phyloP scores from a whole-genome alignment of 1,284 basidiomycete genomes.

The Leccinum subfulvum region DNA sequence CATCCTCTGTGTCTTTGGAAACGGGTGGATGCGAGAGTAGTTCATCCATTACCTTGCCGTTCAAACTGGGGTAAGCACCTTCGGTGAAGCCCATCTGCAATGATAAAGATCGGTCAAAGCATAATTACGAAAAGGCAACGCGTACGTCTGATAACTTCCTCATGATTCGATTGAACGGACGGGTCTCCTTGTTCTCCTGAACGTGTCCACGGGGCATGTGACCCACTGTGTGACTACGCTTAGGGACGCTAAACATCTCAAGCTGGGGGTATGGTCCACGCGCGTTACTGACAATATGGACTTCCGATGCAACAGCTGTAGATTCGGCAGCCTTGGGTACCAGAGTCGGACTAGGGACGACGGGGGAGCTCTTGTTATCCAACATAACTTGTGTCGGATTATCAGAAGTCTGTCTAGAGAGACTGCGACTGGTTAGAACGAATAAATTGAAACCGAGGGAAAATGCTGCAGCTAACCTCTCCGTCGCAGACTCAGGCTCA shows the following conservation, averaged over 20 bases:
- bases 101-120: constrained; percentile 14
- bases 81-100: constrained; percentile 72
- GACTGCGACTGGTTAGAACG: constrained; percentile 11
- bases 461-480: constrained; percentile 31
- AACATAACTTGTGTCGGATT: constrained; percentile 14
- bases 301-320: constrained; percentile 14
- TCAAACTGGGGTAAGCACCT: constrained; percentile 49
- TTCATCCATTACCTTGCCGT: constrained; percentile 50
- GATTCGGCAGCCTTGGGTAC: constrained; percentile 14
- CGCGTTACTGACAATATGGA: constrained; percentile 57
- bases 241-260: constrained; percentile 55
- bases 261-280: constrained; percentile 57
- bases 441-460: constrained; percentile 6
- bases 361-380: background rate
- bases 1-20: constrained; percentile 55
- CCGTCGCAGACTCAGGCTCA: constrained; percentile 27
- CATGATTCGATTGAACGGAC: constrained; percentile 44
- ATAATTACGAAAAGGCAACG: constrained; percentile 14
- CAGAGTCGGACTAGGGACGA: constrained; percentile 8
- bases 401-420: constrained; percentile 30
- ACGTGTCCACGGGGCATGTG: constrained; percentile 26
- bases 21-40: constrained; percentile 43
- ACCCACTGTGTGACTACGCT: constrained; percentile 38
- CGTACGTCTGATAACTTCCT: constrained; percentile 48
- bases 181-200: constrained; percentile 35